Base-by-base conservation (phyloP, 192 early-diverging fungal genomes). In the Globomyces pollinis-pini region DNA sequence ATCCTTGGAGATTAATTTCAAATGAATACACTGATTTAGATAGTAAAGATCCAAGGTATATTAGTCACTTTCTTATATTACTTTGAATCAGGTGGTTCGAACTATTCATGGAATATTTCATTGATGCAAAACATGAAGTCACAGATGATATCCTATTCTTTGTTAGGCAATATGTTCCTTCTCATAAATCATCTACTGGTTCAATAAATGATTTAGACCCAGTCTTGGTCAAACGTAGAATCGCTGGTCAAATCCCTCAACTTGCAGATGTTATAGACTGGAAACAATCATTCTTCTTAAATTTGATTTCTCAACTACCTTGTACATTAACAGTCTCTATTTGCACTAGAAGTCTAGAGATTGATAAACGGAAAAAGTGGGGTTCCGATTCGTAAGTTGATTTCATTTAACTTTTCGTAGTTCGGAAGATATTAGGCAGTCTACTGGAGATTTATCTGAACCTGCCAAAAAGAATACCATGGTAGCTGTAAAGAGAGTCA, bases 221-320 rank as follows among this genome's bases (percentile, higher is more conserved):
- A 1, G 84, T 93, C 2, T 88, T 93, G 74, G 90, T 93, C 28
- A 84, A 84, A 62, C 81, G 91, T 29, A 90, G 88, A 53, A 74
- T 85, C 33, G 53, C 74, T 20, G 77, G 84, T 3, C 68, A 67
- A 30, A 71, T 87, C 74, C 88, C 88, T 38, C 65, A 66, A 12
- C 70, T 91, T 45, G 77, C 80, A 50, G 83, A 87, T 38, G 63
- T 84, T 23, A 79, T 94, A 11, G 80, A 89, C 65, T 94, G 91
- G 91, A 90, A 89, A 61, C 87, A 91, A 65, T 91, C 92, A 2
- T 91, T 94, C 60, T 84, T 91, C 57, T 75, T 94, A 44, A 94
- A 94, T 51, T 78, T 94, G 16, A 92, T 94, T 59, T 83, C 90
- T 33, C 91, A 94, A 75, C 76, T 90, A 65, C 88, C 88, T 8